These are phyloP conservation scores for Colletotrichum sp. DNA, from an alignment of 2,329 filamentous ascomycete genomes.

Conservation along the genomic window DNA sequence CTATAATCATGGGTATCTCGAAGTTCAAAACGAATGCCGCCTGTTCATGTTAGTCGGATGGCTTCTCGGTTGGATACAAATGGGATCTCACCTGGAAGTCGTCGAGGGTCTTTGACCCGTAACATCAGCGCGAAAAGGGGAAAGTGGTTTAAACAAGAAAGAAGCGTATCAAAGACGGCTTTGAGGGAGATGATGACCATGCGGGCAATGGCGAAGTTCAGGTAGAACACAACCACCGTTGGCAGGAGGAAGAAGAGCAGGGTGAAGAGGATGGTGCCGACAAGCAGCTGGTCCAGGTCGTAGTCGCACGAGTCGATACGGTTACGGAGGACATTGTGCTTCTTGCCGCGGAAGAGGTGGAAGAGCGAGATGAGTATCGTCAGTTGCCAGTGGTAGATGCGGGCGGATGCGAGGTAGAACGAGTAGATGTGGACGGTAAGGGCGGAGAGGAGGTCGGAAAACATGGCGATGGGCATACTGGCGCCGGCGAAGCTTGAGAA, in stretches of 20 bases:
- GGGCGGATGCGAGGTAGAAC: slow-evolving; percentile 95
- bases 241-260: slow-evolving; percentile 93
- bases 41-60: slow-evolving; percentile 54
- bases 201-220: slow-evolving; percentile 91
- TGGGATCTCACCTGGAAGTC: slow-evolving; percentile 73
- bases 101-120: slow-evolving; percentile 87
- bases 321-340: slow-evolving; percentile 94
- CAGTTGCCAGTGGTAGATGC: slow-evolving; percentile 98
- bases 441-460: slow-evolving; percentile 90
- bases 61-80: slow-evolving; percentile 32
- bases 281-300: slow-evolving; percentile 92
- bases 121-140: slow-evolving; percentile 97
- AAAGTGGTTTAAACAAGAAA: slow-evolving; percentile 97
- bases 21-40: slow-evolving; percentile 89
- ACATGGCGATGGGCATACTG: slow-evolving; percentile 94
- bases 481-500: slow-evolving; percentile 95
- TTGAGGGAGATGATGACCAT: slow-evolving; percentile 96
- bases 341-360: slow-evolving; percentile 97
- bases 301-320: slow-evolving; percentile 99
- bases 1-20: slow-evolving; percentile 69
- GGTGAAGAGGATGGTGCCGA: slow-evolving; percentile 96
- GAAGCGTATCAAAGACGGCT: slow-evolving; percentile 85
- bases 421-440: slow-evolving; percentile 97
- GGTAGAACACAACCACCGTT: slow-evolving; percentile 94
- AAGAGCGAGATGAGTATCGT: slow-evolving; percentile 98